These are phyloP conservation scores for Eucalyptus tenuipes DNA, from an alignment of 345 rosid genomes.

Conservation along the genomic window DNA sequence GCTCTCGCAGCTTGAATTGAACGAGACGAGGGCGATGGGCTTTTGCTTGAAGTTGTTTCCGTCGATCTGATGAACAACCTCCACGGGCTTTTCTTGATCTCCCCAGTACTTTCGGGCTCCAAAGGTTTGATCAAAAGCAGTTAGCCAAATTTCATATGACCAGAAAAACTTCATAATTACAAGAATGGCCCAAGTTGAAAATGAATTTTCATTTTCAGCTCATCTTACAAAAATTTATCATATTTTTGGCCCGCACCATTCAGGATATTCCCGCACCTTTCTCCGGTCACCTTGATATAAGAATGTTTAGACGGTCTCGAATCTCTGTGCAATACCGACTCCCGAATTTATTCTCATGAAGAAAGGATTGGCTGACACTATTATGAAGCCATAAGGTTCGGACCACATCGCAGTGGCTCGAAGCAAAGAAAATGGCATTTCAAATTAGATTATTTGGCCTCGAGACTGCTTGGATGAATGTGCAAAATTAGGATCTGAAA, in stretches of 20 bases:
- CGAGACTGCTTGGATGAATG: not conserved
- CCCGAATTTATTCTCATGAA: not conserved
- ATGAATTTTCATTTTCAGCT: not conserved
- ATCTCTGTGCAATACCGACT: fast-evolving
- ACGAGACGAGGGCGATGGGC: not conserved
- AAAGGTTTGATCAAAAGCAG: not conserved
- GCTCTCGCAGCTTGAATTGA: not conserved
- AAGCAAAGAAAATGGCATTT: not conserved
- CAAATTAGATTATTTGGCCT: not conserved
- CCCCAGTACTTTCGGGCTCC: not conserved
- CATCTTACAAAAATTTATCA: not conserved
- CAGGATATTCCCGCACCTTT: not conserved
- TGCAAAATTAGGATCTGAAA: not conserved
- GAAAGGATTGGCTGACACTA: not conserved
- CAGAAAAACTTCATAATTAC: not conserved
- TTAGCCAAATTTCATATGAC: not conserved
- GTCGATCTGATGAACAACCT: not conserved
- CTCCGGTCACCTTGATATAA: not conserved
- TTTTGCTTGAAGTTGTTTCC: not conserved
- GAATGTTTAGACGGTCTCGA: not conserved
- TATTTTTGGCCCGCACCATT: not conserved
- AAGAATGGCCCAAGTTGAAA: not conserved
- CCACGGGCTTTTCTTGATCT: not conserved
- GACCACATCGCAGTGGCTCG: not conserved
- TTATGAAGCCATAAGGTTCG: not conserved